These are phyloP conservation scores for Fomitopsis serialis DNA, from an alignment of 768 basidiomycete genomes.

Conservation along the genomic window DNA sequence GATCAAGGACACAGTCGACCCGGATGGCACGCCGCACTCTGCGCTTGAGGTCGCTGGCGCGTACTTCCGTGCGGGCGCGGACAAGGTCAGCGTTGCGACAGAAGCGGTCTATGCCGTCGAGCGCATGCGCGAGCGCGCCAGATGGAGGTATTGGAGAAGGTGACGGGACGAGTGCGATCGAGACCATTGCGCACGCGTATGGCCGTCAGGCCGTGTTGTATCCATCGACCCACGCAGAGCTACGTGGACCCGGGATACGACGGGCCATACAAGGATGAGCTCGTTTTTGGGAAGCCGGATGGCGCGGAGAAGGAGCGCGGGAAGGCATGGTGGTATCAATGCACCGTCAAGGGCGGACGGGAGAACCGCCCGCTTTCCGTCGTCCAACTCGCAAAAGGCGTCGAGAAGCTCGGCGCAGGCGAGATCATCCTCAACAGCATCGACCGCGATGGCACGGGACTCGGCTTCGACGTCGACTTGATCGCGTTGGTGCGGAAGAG, in stretches of 20 bases:
- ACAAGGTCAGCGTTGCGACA: conserved; percentile 96
- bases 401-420: conserved; percentile 88
- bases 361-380: conserved; percentile 80
- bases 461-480: conserved; percentile 87
- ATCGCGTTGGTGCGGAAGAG: conserved; percentile 66
- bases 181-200: conserved; percentile 85
- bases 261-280: conserved; percentile 62
- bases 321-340: conserved; percentile 98
- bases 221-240: conserved; percentile 90
- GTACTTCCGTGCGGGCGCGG: conserved; percentile 96
- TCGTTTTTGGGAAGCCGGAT: conserved; percentile 42
- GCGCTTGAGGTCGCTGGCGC: conserved; percentile 93
- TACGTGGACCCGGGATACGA: conserved; percentile 71
- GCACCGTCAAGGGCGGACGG: conserved; percentile 92
- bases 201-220: conserved; percentile 98
- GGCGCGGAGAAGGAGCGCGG: conserved; percentile 52
- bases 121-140: conserved; percentile 46
- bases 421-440: conserved; percentile 96
- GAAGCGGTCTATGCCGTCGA: conserved; percentile 96
- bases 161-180: conserved; percentile 82
- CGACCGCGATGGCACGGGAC: conserved; percentile 83
- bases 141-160: conserved; percentile 32
- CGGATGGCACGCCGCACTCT: conserved; percentile 81
- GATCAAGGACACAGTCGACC: conserved; percentile 93
- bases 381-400: conserved; percentile 86